These are phyloP conservation scores for Ustilago esculenta DNA, from an alignment of 1,284 basidiomycete species.

Conservation along the genomic window DNA sequence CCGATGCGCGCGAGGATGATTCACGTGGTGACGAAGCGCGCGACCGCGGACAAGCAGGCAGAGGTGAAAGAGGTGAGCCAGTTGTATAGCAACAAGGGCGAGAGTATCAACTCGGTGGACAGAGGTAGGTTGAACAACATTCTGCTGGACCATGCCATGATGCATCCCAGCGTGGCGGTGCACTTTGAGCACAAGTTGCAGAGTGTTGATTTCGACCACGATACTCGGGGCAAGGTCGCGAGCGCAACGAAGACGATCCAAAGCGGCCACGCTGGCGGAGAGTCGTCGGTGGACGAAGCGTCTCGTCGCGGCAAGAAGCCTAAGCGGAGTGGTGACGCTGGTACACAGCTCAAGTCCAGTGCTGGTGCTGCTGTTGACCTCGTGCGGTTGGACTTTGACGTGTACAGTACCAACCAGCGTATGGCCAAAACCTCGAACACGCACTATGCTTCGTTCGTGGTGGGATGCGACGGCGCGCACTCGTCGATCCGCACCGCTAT, in stretches of 20 bases:
- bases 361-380: constrained; percentile 4
- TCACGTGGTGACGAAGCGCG: constrained; percentile 72
- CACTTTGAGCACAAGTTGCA: constrained; percentile 84
- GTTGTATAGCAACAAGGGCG: constrained; percentile 84
- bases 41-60: constrained; percentile 16
- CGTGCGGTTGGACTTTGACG: constrained; percentile 35
- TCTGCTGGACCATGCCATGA: constrained; percentile 77
- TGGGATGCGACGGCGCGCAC: constrained; percentile 55
- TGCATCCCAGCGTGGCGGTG: constrained; percentile 75
- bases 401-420: constrained; percentile 11
- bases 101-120: constrained; percentile 94
- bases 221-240: neutral
- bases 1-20: constrained; percentile 97
- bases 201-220: constrained; percentile 78
- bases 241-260: constrained; percentile 3
- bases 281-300: constrained; percentile 14
- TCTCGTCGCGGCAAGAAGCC: constrained; percentile 5
- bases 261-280: constrained; percentile 10
- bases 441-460: constrained; percentile 45
- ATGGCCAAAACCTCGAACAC: constrained; percentile 9
- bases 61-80: constrained; percentile 69
- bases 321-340: no score
- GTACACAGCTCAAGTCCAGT: constrained; percentile 3
- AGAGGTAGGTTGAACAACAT: constrained; percentile 85
- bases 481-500: constrained; percentile 69